Evolutionary conservation across 2,329 filamentous ascomycete species (phyloP), one percentile per base, ranked within the genome.

Genomic region (Microsporum audouinii): DNA sequence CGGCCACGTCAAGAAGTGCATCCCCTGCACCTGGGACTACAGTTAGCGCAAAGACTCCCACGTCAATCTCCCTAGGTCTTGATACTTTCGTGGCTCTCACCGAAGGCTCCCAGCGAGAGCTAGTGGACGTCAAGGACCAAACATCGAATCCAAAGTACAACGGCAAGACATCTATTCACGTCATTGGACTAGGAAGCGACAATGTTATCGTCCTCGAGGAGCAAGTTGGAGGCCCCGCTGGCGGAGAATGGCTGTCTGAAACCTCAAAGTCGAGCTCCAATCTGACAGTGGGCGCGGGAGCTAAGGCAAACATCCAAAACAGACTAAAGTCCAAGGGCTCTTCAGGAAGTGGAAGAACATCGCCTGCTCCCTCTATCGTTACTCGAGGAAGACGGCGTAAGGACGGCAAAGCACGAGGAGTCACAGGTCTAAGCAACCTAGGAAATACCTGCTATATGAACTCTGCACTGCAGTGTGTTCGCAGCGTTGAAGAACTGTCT

Each of bases 381-480:
- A 91, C 89, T 0, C 82, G 91, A 66, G 89, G 89, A 47, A 83
- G 89, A 61, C 77, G 82, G 5, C 84, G 86, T 63, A 85, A 84
- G 66, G 83, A 85, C 43, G 88, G 88, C 7, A 84, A 85, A 64
- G 83, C 84, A 10, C 75, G 85, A 38, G 94, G 94, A 36, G 87
- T 86, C 45, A 88, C 91, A 47, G 94, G 94, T 38, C 78, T 99
- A 59, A 85, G 84, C 65, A 99, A 99, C 70, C 78, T 99, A 12
- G 94, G 94, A 57, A 99, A 99, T 70, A 97, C 94, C 0, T 99
- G 94, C 75, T 99, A 99, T 76, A 96, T 97, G 91, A 97, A 97
- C 74, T 96, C 92, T 27, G 94, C 94, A 7, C 79, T 97, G 60
- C 94, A 99, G 72, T 99, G 94, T 72, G 84, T 99, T 58, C 86